Evolutionary conservation across 192 early-diverging fungal genomes (phyloP).

Genomic region (Backusella parvicylindrica): DNA sequence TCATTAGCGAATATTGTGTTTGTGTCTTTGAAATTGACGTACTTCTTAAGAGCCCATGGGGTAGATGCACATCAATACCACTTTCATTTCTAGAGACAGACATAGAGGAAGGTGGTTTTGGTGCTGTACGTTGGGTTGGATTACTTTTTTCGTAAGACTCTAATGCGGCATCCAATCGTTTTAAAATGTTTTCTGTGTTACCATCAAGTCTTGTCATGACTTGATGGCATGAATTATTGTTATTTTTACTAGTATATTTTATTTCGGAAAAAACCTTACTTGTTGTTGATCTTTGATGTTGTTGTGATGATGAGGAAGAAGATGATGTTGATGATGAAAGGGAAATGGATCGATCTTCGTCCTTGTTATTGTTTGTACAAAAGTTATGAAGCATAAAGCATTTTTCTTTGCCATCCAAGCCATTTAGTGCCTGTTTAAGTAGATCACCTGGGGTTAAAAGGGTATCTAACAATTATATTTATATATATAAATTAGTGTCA

Average conservation of each 20-base stretch:
- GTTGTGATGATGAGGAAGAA: background rate
- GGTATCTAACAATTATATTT: background rate
- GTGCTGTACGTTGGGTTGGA: background rate
- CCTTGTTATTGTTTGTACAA: background rate
- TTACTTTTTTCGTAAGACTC: background rate
- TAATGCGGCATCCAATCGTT: slow-evolving; percentile 15
- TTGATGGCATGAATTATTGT: background rate
- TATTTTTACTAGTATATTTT: background rate
- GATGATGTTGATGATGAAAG: slow-evolving; percentile 8
- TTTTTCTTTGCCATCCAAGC: background rate
- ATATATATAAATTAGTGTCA: background rate
- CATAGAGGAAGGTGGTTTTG: background rate
- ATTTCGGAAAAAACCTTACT: slow-evolving; percentile 11
- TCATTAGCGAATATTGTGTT: slow-evolving; percentile 13
- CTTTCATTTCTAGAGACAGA: background rate
- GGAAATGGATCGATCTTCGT: background rate
- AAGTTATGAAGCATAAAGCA: slow-evolving; percentile 6
- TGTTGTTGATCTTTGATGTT: background rate
- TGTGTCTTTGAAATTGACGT: slow-evolving; percentile 3
- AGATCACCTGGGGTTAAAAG: background rate
- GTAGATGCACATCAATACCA: background rate
- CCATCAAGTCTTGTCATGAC: slow-evolving; percentile 6
- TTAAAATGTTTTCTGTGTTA: slow-evolving; percentile 18
- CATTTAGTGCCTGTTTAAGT: background rate
- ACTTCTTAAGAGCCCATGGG: slow-evolving; percentile 7